These are phyloP conservation scores for Eleusine coracana DNA, from an alignment of 176 grass and related monocot species.

Conservation along the genomic window DNA sequence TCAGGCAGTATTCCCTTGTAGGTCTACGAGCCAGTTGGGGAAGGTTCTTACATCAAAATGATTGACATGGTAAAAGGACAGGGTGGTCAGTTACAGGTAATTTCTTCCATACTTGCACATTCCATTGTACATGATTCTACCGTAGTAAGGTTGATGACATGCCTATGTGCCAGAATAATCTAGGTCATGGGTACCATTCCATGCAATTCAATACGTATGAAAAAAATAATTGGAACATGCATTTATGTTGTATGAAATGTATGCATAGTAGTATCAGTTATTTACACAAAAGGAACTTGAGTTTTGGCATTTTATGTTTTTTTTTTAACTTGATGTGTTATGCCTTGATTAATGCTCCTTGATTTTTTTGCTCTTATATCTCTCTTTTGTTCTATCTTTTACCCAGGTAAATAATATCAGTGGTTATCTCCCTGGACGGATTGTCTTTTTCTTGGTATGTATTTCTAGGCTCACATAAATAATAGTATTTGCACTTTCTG, in stretches of 20 bases:
- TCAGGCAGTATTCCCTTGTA: slow-evolving; percentile 38
- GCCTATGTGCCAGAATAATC: background rate
- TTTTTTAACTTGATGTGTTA: slow-evolving; percentile 15
- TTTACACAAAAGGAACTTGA: background rate
- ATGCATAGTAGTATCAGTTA: background rate
- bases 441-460: slow-evolving; percentile 98
- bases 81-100: slow-evolving; percentile 92
- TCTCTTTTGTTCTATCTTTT: slow-evolving; percentile 34
- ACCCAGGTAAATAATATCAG: slow-evolving; percentile 97
- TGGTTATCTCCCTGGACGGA: slow-evolving; percentile 96
- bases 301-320: background rate
- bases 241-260: slow-evolving; percentile 19
- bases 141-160: background rate
- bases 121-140: background rate
- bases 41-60: slow-evolving; percentile 99
- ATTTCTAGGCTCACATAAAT: slow-evolving; percentile 10
- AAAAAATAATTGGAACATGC: slow-evolving; percentile 2
- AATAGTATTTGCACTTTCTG: slow-evolving; percentile 23
- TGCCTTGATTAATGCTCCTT: slow-evolving; percentile 14
- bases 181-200: background rate
- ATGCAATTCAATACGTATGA: background rate
- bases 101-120: slow-evolving; percentile 30
- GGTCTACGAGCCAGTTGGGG: slow-evolving; percentile 88
- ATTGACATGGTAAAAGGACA: slow-evolving; percentile 96
- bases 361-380: slow-evolving; percentile 23